Base-by-base conservation (phyloP, 2,329 filamentous ascomycete genomes). In the Podosphaera xanthii region DNA sequence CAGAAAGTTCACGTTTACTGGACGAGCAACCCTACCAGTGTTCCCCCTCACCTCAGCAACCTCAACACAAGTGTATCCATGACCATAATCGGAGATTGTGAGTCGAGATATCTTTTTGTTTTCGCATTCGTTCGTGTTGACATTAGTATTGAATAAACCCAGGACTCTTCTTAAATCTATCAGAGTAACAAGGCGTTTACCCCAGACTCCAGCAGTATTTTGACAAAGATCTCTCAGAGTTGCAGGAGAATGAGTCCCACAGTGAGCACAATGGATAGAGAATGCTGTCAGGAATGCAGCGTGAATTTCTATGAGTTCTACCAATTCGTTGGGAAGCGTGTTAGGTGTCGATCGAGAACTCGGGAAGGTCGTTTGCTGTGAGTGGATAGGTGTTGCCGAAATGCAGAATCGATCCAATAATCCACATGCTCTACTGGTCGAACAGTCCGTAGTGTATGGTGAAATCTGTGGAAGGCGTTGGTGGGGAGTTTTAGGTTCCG, bases 191-290 rank as follows among this genome's bases (percentile, higher is more conserved):
- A 76, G 75, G 38, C 84, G 77, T 71, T 85, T 87, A 61, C 84
- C 83, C 85, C 85, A 90, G 44, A 82, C 73, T 63, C 80, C 77
- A 10, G 83, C 79, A 48, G 87, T 74, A 60, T 81, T 76, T 8
- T 80, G 80, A 40, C 78, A 75, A 42, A 89, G 74, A 36, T 75
- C 72, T 42, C 76, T 73, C 52, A 88, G 69, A 65, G 87, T 83
- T 33, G 82, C 78, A 0, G 86, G 82, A 0, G 78, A 74, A 54
- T 75, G 73, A 36, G 73, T 72, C 61, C 83, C 82, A 68, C 84
- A 80, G 70, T 90, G 84, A 1, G 82, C 82, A 61, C 81, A 77
- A 65, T 88, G 83, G 8, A 89, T 71, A 0, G 79, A 77, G 33
- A 87, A 72, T 0, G 84, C 81, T 65, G 82, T 82, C 60, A 87